Evolutionary conservation across 83 land plant genomes (phyloP).

Genomic region (Larix sibirica): DNA sequence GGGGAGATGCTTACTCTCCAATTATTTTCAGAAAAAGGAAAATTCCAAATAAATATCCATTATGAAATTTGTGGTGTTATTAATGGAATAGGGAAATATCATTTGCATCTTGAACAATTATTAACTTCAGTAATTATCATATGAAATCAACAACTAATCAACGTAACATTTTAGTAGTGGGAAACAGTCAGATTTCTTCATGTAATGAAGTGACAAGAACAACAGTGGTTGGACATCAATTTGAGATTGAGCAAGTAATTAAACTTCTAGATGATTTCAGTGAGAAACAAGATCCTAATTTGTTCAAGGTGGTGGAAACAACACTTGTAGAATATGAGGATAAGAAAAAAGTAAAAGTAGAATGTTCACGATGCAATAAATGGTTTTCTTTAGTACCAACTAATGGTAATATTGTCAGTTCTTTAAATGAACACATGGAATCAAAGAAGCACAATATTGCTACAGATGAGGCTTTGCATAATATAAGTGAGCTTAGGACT

Average conservation of each 20-base stretch:
- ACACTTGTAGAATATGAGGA: too few relatives aligned
- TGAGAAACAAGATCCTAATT: background rate
- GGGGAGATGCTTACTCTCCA: background rate
- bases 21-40: background rate
- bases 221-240: background rate
- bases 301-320: background rate
- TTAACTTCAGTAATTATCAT: background rate
- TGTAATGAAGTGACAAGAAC: background rate
- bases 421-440: background rate
- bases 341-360: background rate
- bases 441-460: background rate
- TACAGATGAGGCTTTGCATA: background rate
- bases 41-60: background rate
- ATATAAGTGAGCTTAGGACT: background rate
- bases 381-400: background rate
- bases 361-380: background rate
- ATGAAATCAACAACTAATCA: too few relatives aligned
- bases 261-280: background rate
- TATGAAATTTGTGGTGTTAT: background rate
- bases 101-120: background rate
- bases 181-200: too few relatives aligned
- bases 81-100: background rate
- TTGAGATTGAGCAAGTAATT: background rate
- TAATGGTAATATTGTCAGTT: background rate
- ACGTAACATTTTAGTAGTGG: too few relatives aligned